A percentile compares a stretch with the other conserved stretches of the same genome.
Conservation (phyloP, 2,329 filamentous ascomycete genomes). For the Tolypocladium paradoxum region DNA sequence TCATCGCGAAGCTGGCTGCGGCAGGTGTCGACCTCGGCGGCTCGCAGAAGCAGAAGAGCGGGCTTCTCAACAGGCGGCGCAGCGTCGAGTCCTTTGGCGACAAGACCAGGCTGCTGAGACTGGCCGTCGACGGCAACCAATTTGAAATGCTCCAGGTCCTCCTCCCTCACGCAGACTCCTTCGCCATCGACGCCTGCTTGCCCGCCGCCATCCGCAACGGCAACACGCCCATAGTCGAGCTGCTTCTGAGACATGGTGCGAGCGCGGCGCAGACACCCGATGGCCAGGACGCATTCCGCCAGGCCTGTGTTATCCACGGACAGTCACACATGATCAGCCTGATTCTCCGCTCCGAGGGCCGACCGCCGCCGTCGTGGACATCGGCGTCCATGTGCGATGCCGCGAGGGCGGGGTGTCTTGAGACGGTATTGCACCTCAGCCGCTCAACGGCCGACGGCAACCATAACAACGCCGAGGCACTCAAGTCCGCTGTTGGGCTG, state of each 20-base stretch:
- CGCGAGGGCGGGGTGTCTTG: slow-evolving; percentile 34
- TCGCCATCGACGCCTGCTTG: slow-evolving; percentile 38
- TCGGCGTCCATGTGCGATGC: slow-evolving; percentile 44
- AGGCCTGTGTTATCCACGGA: slow-evolving; percentile 35
- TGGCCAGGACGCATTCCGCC: slow-evolving; percentile 42
- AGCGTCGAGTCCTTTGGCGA: slow-evolving; percentile 38
- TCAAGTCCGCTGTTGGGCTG: slow-evolving; percentile 36
- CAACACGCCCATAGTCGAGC: slow-evolving; percentile 31
- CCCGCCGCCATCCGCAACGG: slow-evolving; percentile 35
- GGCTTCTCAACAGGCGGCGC: slow-evolving; percentile 35
- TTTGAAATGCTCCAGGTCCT: slow-evolving; percentile 43
- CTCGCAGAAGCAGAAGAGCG: slow-evolving; percentile 34
- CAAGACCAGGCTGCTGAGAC: slow-evolving; percentile 38
- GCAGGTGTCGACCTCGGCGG: slow-evolving; percentile 42
- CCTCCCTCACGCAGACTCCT: slow-evolving; percentile 39
- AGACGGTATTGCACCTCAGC: slow-evolving; percentile 39
- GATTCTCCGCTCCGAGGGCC: slow-evolving; percentile 37
- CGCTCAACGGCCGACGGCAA: slow-evolving; percentile 43
- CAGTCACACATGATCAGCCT: slow-evolving; percentile 35
- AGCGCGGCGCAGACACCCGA: slow-evolving; percentile 34
- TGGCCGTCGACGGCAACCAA: slow-evolving; percentile 38
- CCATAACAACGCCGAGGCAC: slow-evolving; percentile 38
- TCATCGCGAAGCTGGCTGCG: slow-evolving; percentile 37
- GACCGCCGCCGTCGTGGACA: slow-evolving; percentile 29
- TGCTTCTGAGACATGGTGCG: slow-evolving; percentile 41